These are phyloP conservation scores for Leptographium wingfieldii DNA, from an alignment of 2,329 filamentous ascomycete species.

Conservation along the genomic window DNA sequence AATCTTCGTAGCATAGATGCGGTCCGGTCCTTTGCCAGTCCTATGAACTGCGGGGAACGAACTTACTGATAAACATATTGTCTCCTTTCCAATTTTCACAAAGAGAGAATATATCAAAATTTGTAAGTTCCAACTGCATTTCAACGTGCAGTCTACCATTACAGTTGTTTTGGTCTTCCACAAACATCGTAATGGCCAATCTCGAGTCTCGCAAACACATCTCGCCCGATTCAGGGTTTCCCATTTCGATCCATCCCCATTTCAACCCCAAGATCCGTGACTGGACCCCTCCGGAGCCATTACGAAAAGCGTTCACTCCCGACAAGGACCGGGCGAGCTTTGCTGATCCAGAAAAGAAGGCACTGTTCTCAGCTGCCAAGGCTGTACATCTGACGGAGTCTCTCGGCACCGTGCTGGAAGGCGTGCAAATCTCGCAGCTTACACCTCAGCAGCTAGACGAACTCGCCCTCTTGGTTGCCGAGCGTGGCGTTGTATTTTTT, in stretches of 20 bases:
- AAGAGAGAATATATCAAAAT: too few species aligned
- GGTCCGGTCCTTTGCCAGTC: too few species aligned
- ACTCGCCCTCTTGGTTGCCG: constrained; percentile 31
- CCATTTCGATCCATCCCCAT: constrained; percentile 29
- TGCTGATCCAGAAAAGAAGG: constrained; percentile 31
- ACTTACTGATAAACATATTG: too few species aligned
- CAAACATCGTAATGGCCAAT: constrained; percentile 15
- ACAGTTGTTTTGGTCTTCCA: background rate
- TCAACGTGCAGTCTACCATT: background rate
- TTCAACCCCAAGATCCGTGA: constrained; percentile 33
- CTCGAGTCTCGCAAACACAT: constrained; percentile 34
- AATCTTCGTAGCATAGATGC: too few species aligned
- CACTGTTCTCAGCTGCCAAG: constrained; percentile 25
- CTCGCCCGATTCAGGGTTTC: constrained; percentile 34
- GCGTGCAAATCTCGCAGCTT: constrained; percentile 30
- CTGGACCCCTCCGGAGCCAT: constrained; percentile 26
- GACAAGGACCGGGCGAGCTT: constrained; percentile 26
- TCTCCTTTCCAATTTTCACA: too few species aligned
- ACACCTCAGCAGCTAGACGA: constrained; percentile 34
- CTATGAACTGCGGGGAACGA: too few species aligned
- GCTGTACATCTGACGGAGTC: constrained; percentile 29
- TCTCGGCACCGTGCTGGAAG: constrained; percentile 25
- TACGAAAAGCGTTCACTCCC: constrained; percentile 19
- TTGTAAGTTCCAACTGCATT: background rate
- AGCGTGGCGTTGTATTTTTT: constrained; percentile 36